Conservation (phyloP, 73 alveolate genomes). For the Symbiodinium natans region DNA sequence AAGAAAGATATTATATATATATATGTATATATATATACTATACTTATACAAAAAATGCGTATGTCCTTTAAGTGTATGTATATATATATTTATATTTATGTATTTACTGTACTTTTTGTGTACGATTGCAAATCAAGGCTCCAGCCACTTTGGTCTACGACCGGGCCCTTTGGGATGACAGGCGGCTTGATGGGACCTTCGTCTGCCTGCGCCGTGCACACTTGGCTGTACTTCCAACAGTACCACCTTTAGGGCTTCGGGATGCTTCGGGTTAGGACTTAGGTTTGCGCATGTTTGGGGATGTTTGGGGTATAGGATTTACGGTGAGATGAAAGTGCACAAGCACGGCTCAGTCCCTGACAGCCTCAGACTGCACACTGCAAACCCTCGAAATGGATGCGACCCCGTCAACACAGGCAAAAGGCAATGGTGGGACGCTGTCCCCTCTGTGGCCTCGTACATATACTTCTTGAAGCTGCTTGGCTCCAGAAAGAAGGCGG, state of each 20-base stretch:
- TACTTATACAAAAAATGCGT: not conserved
- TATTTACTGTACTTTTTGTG: no score
- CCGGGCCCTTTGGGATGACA: constrained; percentile 38
- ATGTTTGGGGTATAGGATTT: no score
- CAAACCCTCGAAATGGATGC: not conserved
- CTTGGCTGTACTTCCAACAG: no score
- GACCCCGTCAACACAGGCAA: not conserved
- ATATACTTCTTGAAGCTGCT: constrained; percentile 71
- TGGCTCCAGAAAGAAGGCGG: not conserved
- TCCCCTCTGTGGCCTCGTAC: constrained; percentile 46
- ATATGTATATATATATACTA: not conserved
- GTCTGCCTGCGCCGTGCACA: constrained; percentile 13
- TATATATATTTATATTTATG: no score
- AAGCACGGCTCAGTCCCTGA: no score
- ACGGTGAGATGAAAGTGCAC: no score
- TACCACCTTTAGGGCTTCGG: no score
- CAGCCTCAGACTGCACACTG: no score
- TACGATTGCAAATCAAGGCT: not conserved
- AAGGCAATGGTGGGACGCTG: not conserved
- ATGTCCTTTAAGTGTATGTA: no score
- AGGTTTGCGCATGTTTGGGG: no score
- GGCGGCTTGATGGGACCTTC: constrained; percentile 81
- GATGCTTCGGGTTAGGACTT: no score
- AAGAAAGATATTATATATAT: not conserved
- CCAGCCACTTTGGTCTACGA: constrained; percentile 39